These are phyloP conservation scores for Stephania yunnanensis DNA, from an alignment of 164 flowering plant species.

Conservation along the genomic window DNA sequence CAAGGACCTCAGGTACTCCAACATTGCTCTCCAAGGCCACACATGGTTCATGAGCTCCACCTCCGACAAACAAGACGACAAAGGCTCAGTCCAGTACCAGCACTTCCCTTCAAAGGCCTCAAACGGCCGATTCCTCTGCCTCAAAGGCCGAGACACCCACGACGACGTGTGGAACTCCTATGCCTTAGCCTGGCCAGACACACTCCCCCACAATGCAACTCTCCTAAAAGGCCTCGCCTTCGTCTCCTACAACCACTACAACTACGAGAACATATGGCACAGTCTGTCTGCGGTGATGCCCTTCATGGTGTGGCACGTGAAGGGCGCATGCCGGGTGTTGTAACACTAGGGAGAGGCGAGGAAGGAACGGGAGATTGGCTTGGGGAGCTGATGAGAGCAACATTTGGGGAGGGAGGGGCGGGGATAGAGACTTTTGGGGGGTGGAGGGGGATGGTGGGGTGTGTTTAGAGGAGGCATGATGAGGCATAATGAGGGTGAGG, in stretches of 20 bases:
- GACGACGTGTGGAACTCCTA: conserved; percentile 72
- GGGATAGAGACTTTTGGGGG: conserved; percentile 38
- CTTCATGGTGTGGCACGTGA: conserved; percentile 66
- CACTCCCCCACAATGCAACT: conserved; percentile 48
- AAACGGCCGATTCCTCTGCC: conserved; percentile 51
- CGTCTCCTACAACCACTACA: conserved; percentile 62
- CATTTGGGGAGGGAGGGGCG: conserved; percentile 28
- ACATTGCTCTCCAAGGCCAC: conserved; percentile 50
- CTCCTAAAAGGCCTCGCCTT: conserved; percentile 53
- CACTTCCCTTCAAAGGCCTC: conserved; percentile 57
- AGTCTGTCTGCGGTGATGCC: conserved; percentile 64
- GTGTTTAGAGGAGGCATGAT: conserved; percentile 61
- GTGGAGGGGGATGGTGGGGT: conserved; percentile 22
- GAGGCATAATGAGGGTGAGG: conserved; percentile 59
- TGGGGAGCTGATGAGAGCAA: conserved; percentile 39
- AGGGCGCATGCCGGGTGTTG: conserved; percentile 35
- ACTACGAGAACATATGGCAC: conserved; percentile 76
- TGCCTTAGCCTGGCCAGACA: conserved; percentile 66
- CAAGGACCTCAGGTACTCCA: conserved; percentile 59
- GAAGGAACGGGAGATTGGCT: conserved; percentile 50
- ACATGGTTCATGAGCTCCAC: conserved; percentile 94
- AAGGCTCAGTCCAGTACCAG: conserved; percentile 54
- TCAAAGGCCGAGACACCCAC: conserved; percentile 48
- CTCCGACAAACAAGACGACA: conserved; percentile 48
- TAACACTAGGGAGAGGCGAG: conserved; percentile 77